A percentile compares a stretch with the other conserved stretches of the same genome.
Conservation (phyloP, 805 yeast species). For the Metschnikowia cerradonensis region DNA sequence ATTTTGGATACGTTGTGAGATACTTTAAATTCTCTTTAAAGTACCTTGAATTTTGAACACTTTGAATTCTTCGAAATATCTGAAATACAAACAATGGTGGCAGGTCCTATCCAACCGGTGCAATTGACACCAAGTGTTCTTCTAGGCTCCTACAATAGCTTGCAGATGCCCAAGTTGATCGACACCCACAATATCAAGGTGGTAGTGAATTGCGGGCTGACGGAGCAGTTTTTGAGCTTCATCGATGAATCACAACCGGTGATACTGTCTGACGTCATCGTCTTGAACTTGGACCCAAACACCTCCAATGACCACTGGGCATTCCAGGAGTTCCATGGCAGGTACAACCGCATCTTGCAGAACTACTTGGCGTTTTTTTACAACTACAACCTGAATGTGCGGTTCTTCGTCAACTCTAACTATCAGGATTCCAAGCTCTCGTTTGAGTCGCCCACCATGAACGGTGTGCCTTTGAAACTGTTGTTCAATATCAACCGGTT, state of each 20-base stretch:
- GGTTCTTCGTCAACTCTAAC: conserved; percentile 26
- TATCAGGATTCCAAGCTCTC: conserved; percentile 17
- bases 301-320: conserved; percentile 19
- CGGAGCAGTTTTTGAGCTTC: conserved; percentile 26
- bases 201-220: conserved; percentile 36
- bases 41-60: not conserved
- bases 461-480: conserved; percentile 35
- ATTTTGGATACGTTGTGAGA: no score
- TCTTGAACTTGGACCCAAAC: conserved; percentile 35
- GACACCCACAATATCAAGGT: conserved; percentile 29
- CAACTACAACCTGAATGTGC: conserved; percentile 27
- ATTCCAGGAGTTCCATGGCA: conserved; percentile 23
- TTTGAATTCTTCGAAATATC: not conserved
- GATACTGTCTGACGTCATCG: conserved; percentile 34
- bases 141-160: conserved; percentile 10
- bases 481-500: conserved; percentile 36
- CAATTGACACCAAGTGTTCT: conserved; percentile 15
- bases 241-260: conserved; percentile 20
- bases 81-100: conserved; percentile 3
- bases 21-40: no score
- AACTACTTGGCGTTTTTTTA: conserved; percentile 37
- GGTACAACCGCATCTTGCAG: conserved; percentile 33
- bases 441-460: conserved; percentile 32
- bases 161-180: conserved; percentile 15
- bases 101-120: conserved; percentile 2